Evolutionary conservation across 1,284 basidiomycete species (phyloP), one percentile per base, ranked within the genome.

Genomic region (Stygiomarasmius scandens): DNA sequence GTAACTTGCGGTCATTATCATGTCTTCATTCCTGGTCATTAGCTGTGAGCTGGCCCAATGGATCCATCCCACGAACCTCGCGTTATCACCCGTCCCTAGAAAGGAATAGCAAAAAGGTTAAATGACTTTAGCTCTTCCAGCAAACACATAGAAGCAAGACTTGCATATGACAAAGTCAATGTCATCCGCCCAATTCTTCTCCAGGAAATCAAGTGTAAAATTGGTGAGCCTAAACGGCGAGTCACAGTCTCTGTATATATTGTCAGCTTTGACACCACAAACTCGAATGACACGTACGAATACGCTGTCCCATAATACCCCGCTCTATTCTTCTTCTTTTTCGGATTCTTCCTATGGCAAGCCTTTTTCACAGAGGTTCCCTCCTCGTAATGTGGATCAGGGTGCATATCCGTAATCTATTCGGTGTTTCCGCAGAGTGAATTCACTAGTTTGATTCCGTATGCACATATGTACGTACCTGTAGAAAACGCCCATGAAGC

Each of bases 81-180:
- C 95, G 73, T 87, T 95, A 73, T 97, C 95, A 41, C 95, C 95
- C 5, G 94, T 96, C 93, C 91, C 91, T 89, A 71, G 50, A 38
- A 55, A 54, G 23, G 50, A 50, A n/a, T n/a, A n/a, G 47, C 47
- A 58, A 38, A 46, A 22, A 43, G 58, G 55, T 58, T 41, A 55
- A 36, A 60, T 25, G 23, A 52, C 52, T 49, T 29, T 45, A 11
- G 12, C 19, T 27, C 12, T 14, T 25, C 43, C 23, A 34, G 14
- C 53, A 53, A 32, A 34, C 19, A 36, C 52, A 55, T 41, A 32
- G 32, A 36, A 29, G 49, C n/a, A 44, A 44, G 46, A 75, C 78
- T 65, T 62, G 86, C 92, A 95, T 45, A 96, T 79, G 23, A 96
- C 90, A 71, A 97, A 98, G 71, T 98, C 95, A 47, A 98, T 83